Evolutionary conservation across 257 asterid species (phyloP).

Genomic region (Nicotiana benthamiana): DNA sequence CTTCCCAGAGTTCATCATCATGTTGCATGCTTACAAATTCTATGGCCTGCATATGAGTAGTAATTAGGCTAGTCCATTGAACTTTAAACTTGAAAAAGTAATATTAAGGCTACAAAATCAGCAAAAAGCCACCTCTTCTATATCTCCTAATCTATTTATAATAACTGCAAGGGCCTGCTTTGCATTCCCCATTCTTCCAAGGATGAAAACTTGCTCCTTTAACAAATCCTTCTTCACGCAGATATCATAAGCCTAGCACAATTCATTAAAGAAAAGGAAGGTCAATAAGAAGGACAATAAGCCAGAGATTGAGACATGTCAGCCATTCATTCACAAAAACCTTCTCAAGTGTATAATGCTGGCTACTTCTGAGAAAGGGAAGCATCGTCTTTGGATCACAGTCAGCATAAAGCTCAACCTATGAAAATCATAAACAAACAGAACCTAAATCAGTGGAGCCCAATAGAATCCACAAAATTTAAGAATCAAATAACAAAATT

Average conservation of each 20-base stretch:
- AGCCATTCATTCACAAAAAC: constrained; percentile 25
- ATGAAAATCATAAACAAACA: constrained; percentile 17
- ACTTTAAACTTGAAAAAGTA: constrained; percentile 13
- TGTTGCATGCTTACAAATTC: constrained; percentile 94
- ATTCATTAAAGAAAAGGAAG: not conserved
- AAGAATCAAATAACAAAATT: not conserved
- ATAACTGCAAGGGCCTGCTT: constrained; percentile 89
- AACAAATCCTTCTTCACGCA: constrained; percentile 64
- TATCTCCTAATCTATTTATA: constrained; percentile 78
- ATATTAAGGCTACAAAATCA: constrained; percentile 7
- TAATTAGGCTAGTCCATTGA: constrained; percentile 18
- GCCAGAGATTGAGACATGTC: not conserved
- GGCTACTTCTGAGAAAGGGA: constrained; percentile 93
- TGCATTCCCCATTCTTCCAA: constrained; percentile 97
- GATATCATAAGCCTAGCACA: constrained; percentile 82
- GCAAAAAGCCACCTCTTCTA: constrained; percentile 63
- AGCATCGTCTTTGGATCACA: constrained; percentile 85
- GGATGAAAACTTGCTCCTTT: constrained; percentile 87
- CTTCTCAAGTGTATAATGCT: constrained; percentile 97
- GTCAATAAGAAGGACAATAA: constrained; percentile 1
- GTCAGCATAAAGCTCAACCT: constrained; percentile 97
- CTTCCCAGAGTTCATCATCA: constrained; percentile 99
- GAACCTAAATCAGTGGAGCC: constrained; percentile 6
- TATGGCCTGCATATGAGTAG: constrained; percentile 56
- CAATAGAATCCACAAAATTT: constrained; percentile 6